Evolutionary conservation across 257 asterid genomes (phyloP), one percentile per base, ranked within the genome.

Genomic region (Solanum piurae): DNA sequence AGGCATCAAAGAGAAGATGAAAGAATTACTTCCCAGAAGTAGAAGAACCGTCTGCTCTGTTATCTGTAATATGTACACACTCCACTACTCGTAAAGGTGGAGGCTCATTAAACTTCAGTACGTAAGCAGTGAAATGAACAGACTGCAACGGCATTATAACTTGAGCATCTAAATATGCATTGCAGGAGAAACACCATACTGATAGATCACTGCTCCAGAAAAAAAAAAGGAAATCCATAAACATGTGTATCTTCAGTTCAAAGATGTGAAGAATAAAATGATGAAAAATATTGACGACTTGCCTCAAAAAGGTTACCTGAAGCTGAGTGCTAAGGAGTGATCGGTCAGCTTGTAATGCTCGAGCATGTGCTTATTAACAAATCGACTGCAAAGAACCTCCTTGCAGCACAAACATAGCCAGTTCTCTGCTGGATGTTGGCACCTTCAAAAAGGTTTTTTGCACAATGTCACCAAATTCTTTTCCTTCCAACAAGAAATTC

Each of bases 331-430:
- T 85, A 95, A 25, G 58, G 90, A 88, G 83, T 96, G 99, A 37
- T 88, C 52, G 0, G 72, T 55, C 75, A 90, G 92, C 87, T 91
- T 93, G 88, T 88, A 92, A 89, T 96, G 99, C 88, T 94, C 94
- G 5, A 96, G 92, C 98, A 96, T 95, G 95, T 96, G 99, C 92
- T 93, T 94, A 94, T 95, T 96, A 88, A 94, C 98, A 84, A 95
- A 96, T 44, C 98, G 96, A 91, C 99, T 93, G 88, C 99, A 96
- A 9, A 95, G 92, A 2, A 96, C 99, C 20, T 94, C 93, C 90
- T 95, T 94, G 90, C 99, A 96, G 91, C 94, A 89, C 88, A 95
- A 89, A 90, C 99, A 96, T 37, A 95, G 84, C 98, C 98, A 96
- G 87, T 95, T 94, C 93, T 96, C 98, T 10, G 89, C 44, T 12